Base-by-base conservation (phyloP, 345 rosid species). In the Brassica rapa region DNA sequence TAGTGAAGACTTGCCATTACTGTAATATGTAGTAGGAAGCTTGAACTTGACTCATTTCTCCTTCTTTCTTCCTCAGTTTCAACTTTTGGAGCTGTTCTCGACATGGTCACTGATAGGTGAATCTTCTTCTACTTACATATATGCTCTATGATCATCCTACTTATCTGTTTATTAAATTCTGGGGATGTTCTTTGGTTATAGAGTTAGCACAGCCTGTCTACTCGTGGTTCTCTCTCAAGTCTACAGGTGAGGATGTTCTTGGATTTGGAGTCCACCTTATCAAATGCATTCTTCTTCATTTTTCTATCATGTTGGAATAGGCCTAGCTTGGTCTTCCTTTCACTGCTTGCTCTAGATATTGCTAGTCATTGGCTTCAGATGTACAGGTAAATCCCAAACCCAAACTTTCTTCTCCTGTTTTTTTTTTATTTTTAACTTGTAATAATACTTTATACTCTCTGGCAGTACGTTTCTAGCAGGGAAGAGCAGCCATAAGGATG, bases 331-430 rank as follows among this genome's bases (percentile, higher is more conserved):
- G 86, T 83, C 72, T 95, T 93, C 84, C 81, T 93, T 82, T 91
- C 93, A 55, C 74, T 95, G 77, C 97, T 95, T 75, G 96, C 99
- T 62, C 81, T 95, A 8, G 99, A 95, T 87, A 90, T 95, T 75
- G 91, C 86, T 70, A 93, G 99, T 82, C 99, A 95, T 63, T 95
- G 98, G 99, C 88, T 95, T 66, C 99, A 93, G 83, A 90, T 95
- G 99, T 91, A 93, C 85, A 95, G 98, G 99, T 93, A n/a, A n/a
- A n/a, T n/a, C n/a, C n/a, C n/a, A n/a, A n/a, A n/a, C n/a, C n/a
- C n/a, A n/a, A n/a, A n/a, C n/a, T n/a, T n/a, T n/a, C n/a, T n/a
- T n/a, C n/a, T n/a, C n/a, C n/a, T n/a, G n/a, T n/a, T n/a, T n/a
- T n/a, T n/a, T n/a, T n/a, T n/a, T n/a, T n/a, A n/a, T n/a, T n/a